These are phyloP conservation scores for Fomitiporia mediterranea DNA, from an alignment of 1,284 basidiomycete species.

Conservation along the genomic window DNA sequence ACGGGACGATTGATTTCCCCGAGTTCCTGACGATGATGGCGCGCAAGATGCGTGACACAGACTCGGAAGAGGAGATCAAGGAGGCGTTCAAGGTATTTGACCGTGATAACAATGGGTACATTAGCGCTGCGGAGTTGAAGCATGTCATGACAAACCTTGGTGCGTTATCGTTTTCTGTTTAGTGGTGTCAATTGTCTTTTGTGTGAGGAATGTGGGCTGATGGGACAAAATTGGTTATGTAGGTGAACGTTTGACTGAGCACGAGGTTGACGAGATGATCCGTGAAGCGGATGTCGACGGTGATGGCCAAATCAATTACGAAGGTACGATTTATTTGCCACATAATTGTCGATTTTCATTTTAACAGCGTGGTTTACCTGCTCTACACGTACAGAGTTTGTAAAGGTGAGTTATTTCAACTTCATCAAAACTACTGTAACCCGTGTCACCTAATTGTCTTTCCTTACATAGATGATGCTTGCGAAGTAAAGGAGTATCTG, in stretches of 20 bases:
- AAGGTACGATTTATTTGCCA: constrained; percentile 43
- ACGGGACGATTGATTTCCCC: constrained; percentile 93
- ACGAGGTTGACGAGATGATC: constrained; percentile 98
- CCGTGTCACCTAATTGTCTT: constrained; percentile 22
- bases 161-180: constrained; percentile 35
- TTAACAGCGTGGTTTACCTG: neutral
- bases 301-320: constrained; percentile 86
- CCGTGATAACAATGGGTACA: constrained; percentile 79
- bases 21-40: constrained; percentile 97
- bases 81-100: constrained; percentile 85
- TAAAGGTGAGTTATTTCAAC: constrained; percentile 45
- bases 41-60: constrained; percentile 92
- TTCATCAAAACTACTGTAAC: neutral
- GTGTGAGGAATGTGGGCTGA: constrained; percentile 14
- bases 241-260: constrained; percentile 91
- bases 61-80: constrained; percentile 74
- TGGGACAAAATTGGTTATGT: constrained; percentile 17
- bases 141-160: constrained; percentile 92
- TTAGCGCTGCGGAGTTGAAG: constrained; percentile 77
- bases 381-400: constrained; percentile 49
- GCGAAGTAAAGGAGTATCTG: constrained; percentile 37
- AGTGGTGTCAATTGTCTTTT: neutral
- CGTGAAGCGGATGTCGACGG: constrained; percentile 96
- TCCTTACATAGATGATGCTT: constrained; percentile 48
- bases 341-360: constrained; percentile 1